These are phyloP conservation scores for Phytopythium cucurbitacearum DNA, from an alignment of 352 stramenopile genomes.

Conservation along the genomic window DNA sequence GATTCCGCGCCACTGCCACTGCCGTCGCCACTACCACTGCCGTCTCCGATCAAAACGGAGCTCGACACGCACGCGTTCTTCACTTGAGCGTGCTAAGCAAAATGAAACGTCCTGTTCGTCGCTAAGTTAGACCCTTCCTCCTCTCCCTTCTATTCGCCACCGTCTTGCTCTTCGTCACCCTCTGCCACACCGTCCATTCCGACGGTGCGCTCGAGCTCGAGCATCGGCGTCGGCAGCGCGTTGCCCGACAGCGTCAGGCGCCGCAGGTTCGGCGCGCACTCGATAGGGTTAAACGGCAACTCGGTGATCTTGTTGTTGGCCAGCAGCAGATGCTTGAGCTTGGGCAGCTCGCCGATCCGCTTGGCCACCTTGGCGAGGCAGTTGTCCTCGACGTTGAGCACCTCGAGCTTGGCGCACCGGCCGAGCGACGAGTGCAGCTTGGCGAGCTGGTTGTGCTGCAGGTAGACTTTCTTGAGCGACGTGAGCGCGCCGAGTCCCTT, in stretches of 20 bases:
- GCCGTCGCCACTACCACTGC: conserved; percentile 52
- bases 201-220: conserved; percentile 66
- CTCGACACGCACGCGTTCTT: conserved; percentile 86
- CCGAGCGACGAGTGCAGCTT: conserved; percentile 82
- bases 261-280: conserved; percentile 62
- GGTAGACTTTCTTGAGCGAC: conserved; percentile 74
- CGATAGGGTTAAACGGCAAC: conserved; percentile 75
- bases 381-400: conserved; percentile 87
- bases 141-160: conserved; percentile 10
- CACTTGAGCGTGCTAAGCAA: conserved; percentile 30
- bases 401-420: conserved; percentile 66
- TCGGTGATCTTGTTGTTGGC: conserved; percentile 81
- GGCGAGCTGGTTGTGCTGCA: conserved; percentile 77
- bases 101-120: neutral
- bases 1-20: conserved; percentile 16
- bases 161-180: conserved; percentile 41
- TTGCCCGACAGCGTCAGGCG: conserved; percentile 82
- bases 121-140: neutral
- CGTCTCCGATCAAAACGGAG: conserved; percentile 82
- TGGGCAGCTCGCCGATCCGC: conserved; percentile 73
- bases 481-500: conserved; percentile 65
- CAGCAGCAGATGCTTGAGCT: conserved; percentile 76
- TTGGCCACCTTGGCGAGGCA: conserved; percentile 79
- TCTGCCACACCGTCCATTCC: conserved; percentile 49
- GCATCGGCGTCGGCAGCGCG: conserved; percentile 40